Evolutionary conservation across 139 green algal species (phyloP).

Genomic region (Marvania coccoides): DNA sequence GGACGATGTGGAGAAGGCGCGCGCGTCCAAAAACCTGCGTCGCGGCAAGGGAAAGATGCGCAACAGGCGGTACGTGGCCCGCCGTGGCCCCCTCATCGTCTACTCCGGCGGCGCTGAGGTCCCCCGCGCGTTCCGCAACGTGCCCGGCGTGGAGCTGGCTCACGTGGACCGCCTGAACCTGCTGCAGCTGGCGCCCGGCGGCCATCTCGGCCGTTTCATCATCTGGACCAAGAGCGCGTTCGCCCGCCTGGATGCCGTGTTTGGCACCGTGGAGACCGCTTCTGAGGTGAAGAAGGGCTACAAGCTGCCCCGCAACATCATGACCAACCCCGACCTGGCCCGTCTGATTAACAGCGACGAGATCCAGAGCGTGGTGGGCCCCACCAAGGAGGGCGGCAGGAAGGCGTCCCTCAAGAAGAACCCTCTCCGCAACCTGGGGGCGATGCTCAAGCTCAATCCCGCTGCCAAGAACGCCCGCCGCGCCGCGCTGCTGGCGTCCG

Average conservation of each 20-base stretch:
- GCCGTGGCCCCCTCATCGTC: slow-evolving; percentile 92
- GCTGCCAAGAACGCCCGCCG: slow-evolving; percentile 72
- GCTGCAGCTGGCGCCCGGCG: slow-evolving; percentile 94
- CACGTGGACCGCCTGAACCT: slow-evolving; percentile 90
- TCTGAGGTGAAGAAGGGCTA: slow-evolving; percentile 90
- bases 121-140: slow-evolving; percentile 88
- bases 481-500: slow-evolving; percentile 48
- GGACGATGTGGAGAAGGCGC: slow-evolving; percentile 84
- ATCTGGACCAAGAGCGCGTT: slow-evolving; percentile 98
- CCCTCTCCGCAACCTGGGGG: slow-evolving; percentile 93
- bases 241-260: slow-evolving; percentile 87
- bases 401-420: slow-evolving; percentile 90
- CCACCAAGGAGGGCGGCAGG: slow-evolving; percentile 48
- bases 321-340: slow-evolving; percentile 90
- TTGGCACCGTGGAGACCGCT: slow-evolving; percentile 59
- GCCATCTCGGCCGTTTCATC: slow-evolving; percentile 95
- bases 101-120: slow-evolving; percentile 81
- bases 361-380: slow-evolving; percentile 74
- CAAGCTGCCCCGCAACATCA: slow-evolving; percentile 78
- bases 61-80: slow-evolving; percentile 90
- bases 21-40: slow-evolving; percentile 32
- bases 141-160: slow-evolving; percentile 89
- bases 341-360: slow-evolving; percentile 97
- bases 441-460: slow-evolving; percentile 96
- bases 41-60: slow-evolving; percentile 97